These are phyloP conservation scores for Paramecium pentaurelia DNA, from an alignment of 73 alveolate species.

Conservation along the genomic window DNA sequence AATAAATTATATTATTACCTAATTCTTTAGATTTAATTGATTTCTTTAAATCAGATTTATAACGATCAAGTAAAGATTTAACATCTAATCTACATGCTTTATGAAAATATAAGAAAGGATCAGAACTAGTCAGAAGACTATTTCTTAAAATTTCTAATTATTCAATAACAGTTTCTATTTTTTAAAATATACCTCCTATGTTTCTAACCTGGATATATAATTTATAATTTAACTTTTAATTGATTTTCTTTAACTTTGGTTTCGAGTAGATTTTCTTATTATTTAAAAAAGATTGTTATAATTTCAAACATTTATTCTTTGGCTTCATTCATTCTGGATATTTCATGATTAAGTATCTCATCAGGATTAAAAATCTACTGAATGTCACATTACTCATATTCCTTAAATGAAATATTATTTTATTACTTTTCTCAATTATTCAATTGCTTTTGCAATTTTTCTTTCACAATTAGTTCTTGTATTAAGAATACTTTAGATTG, in stretches of 20 bases:
- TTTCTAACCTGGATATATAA: background rate
- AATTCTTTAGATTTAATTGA: slow-evolving; percentile 18
- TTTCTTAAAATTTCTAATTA: slow-evolving; percentile 21
- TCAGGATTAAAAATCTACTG: slow-evolving; percentile 52
- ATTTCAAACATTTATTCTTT: slow-evolving; percentile 25
- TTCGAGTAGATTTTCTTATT: slow-evolving; percentile 10
- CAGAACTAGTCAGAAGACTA: slow-evolving; percentile 7
- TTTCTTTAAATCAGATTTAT: slow-evolving; percentile 55
- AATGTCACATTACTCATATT: slow-evolving; percentile 36
- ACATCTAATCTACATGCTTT: slow-evolving; percentile 58
- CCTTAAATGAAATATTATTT: background rate
- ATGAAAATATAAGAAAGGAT: slow-evolving; percentile 15
- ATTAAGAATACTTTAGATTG: slow-evolving; percentile 30
- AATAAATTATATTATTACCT: background rate
- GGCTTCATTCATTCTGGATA: slow-evolving; percentile 38
- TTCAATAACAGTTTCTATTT: background rate
- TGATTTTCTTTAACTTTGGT: slow-evolving; percentile 52
- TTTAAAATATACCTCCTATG: slow-evolving; percentile 38
- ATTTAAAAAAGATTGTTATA: slow-evolving; percentile 13
- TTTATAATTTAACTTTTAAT: background rate
- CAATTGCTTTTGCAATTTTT: slow-evolving; percentile 50
- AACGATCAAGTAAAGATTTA: slow-evolving; percentile 32
- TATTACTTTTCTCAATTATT: background rate
- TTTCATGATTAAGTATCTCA: slow-evolving; percentile 33
- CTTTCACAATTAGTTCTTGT: slow-evolving; percentile 51